Evolutionary conservation across 2,329 filamentous ascomycete species (phyloP), one percentile per base, ranked within the genome.

Genomic region (Allantophomopsis lycopodina): DNA sequence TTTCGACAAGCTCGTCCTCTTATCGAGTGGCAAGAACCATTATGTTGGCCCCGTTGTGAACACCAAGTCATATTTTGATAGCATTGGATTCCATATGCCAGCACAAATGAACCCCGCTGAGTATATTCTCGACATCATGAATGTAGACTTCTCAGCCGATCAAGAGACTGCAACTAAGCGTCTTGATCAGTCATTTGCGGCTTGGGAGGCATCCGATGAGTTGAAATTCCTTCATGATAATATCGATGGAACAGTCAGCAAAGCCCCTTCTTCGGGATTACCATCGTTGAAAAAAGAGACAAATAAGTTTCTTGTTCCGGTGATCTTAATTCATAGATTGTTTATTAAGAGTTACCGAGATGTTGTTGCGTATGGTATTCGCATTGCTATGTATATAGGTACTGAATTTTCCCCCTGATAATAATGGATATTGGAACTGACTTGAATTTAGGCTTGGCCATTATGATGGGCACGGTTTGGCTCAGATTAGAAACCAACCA

Each of bases 391-490:
- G 84, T 91, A 93, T 57, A 66, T 79, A 10, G 23, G 23, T 28
- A 28, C 23, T 28, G 23, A 3, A 8, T 10, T 28, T 12, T 3
- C 4, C 8, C 23, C 11, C 10, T 10, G 3, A 28, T 4, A 3
- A 28, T 10, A 28, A 8, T 12, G 3, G 23, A 28, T 10, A 28
- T 10, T 28, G 11, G 10, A 10, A 28, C 23, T 28, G 8, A 28
- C 8, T 28, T 28, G 7, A 8, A 3, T 28, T 8, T 20, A 44
- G 73, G 75, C 1, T 66, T 93, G 13, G 84, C 84, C 1, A 73
- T 91, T 49, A 79, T 91, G 73, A 87, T 89, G 79, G 85, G 86
- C 5, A 93, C 86, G 0, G 82, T 93, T 11, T 94, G 83, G 79
- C 62, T 93, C 12, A 75, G 85, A 5, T 66, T 94, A 2, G 61